Evolutionary conservation across 305 asterid species (phyloP).

Genomic region (Rubia peregrina): DNA sequence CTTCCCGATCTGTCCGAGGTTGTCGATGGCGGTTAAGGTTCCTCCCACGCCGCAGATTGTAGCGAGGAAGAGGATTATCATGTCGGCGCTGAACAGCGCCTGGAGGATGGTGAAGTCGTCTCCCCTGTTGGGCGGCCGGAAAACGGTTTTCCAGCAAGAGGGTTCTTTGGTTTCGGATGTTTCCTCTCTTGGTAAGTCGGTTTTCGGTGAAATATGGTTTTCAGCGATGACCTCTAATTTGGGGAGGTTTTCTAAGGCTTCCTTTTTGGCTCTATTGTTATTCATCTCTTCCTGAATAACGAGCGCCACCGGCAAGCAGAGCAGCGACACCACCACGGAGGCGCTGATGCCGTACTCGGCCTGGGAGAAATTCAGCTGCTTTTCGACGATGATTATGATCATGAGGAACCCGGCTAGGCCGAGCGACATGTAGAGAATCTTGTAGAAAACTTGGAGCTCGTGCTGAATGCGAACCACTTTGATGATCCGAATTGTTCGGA

Average conservation of each 20-base stretch:
- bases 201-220: slow-evolving; percentile 8
- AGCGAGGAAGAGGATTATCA: slow-evolving; percentile 53
- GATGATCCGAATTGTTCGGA: slow-evolving; percentile 51
- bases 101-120: slow-evolving; percentile 79
- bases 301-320: slow-evolving; percentile 39
- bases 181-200: slow-evolving; percentile 6
- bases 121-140: slow-evolving; percentile 57
- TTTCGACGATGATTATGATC: slow-evolving; percentile 52
- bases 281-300: slow-evolving; percentile 46
- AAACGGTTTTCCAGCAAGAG: slow-evolving; percentile 63
- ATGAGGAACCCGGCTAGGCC: slow-evolving; percentile 57
- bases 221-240: slow-evolving; percentile 27
- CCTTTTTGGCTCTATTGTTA: slow-evolving; percentile 24
- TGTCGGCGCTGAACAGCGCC: slow-evolving; percentile 65
- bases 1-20: slow-evolving; percentile 58
- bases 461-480: slow-evolving; percentile 36
- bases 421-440: slow-evolving; percentile 47
- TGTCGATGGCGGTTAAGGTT: slow-evolving; percentile 69
- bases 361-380: slow-evolving; percentile 26
- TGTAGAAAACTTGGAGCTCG: slow-evolving; percentile 59
- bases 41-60: slow-evolving; percentile 83
- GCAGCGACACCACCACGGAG: slow-evolving; percentile 28
- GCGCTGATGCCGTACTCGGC: slow-evolving; percentile 35
- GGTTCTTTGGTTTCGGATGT: slow-evolving; percentile 16
- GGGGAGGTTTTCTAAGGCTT: slow-evolving; percentile 22